phyloP scores from a whole-genome alignment of 495 filamentous ascomycete genomes.

The Filosporella fistucella region DNA sequence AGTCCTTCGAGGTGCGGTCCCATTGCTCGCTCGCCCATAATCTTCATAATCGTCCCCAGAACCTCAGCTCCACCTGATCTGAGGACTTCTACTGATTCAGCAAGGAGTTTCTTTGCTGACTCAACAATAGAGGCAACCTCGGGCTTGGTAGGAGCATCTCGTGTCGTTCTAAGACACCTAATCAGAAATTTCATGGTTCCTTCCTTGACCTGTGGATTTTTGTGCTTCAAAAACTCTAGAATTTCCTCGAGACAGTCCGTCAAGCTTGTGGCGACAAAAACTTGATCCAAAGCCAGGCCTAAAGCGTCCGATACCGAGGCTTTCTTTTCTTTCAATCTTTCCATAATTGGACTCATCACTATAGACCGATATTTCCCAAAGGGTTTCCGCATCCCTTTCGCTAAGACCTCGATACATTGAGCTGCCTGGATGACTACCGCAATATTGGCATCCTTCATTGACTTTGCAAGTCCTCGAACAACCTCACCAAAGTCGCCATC shows the following conservation, averaged over 20 bases:
- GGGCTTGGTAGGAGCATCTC: slow-evolving; percentile 74
- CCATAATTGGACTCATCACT: slow-evolving; percentile 83
- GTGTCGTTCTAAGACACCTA: slow-evolving; percentile 77
- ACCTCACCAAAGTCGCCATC: slow-evolving; percentile 86
- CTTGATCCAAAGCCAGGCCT: slow-evolving; percentile 77
- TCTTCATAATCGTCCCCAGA: slow-evolving; percentile 96
- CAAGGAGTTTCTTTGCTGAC: slow-evolving; percentile 77
- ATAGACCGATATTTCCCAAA: slow-evolving; percentile 77
- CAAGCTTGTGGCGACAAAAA: slow-evolving; percentile 74
- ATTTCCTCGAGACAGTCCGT: slow-evolving; percentile 87
- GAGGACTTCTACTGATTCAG: slow-evolving; percentile 80
- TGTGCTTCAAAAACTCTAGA: slow-evolving; percentile 78
- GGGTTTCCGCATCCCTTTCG: slow-evolving; percentile 74
- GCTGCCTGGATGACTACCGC: slow-evolving; percentile 90
- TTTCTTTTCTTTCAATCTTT: slow-evolving; percentile 97
- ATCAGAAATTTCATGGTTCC: slow-evolving; percentile 89
- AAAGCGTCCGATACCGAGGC: slow-evolving; percentile 82
- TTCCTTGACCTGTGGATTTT: slow-evolving; percentile 96
- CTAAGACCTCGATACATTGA: slow-evolving; percentile 89
- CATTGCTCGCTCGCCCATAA: slow-evolving; percentile 97
- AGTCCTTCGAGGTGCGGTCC: slow-evolving; percentile 89
- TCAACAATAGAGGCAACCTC: slow-evolving; percentile 86
- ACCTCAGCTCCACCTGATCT: slow-evolving; percentile 87
- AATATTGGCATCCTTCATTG: slow-evolving; percentile 98
- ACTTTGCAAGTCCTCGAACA: slow-evolving; percentile 76